phyloP scores from a whole-genome alignment of 2,329 filamentous ascomycete genomes.

The Graphiopsis chlorocephala region DNA sequence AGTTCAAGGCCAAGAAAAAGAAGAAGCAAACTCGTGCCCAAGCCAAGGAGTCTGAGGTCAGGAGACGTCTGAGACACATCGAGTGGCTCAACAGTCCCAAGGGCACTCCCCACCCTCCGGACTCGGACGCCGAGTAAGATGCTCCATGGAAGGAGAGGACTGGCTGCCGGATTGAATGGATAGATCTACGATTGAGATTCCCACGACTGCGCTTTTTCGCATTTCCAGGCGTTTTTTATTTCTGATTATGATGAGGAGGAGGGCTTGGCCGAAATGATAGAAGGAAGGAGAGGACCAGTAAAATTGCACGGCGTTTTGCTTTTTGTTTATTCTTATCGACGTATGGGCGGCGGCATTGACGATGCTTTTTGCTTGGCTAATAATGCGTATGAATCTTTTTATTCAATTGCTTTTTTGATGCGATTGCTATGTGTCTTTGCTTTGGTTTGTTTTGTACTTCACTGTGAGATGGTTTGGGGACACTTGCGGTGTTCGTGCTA shows the following conservation, averaged over 20 bases:
- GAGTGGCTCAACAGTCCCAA: slow-evolving; percentile 68
- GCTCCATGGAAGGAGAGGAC: background rate
- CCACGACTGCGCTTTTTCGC: slow-evolving; percentile 5
- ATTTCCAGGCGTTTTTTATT: slow-evolving; percentile 5
- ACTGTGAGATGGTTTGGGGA: background rate
- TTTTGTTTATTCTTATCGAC: background rate
- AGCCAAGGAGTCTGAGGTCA: slow-evolving; percentile 85
- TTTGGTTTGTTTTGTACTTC: background rate
- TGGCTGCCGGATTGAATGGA: background rate
- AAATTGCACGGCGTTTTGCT: slow-evolving; percentile 11
- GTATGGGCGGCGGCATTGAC: background rate
- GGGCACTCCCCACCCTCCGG: slow-evolving; percentile 72
- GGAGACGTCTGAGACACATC: slow-evolving; percentile 79
- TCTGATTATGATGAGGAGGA: background rate
- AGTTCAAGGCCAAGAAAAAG: slow-evolving; percentile 92
- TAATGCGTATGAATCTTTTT: background rate
- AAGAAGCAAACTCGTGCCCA: slow-evolving; percentile 99
- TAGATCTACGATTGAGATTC: background rate
- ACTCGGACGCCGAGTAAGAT: slow-evolving; percentile 68
- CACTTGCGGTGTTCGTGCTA: background rate
- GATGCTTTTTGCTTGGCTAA: background rate
- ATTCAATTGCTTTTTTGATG: background rate
- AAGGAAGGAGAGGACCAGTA: background rate
- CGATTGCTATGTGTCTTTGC: background rate
- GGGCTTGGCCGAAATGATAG: background rate